These are phyloP conservation scores for Angophora floribunda DNA, from an alignment of 345 rosid genomes.

Conservation along the genomic window DNA sequence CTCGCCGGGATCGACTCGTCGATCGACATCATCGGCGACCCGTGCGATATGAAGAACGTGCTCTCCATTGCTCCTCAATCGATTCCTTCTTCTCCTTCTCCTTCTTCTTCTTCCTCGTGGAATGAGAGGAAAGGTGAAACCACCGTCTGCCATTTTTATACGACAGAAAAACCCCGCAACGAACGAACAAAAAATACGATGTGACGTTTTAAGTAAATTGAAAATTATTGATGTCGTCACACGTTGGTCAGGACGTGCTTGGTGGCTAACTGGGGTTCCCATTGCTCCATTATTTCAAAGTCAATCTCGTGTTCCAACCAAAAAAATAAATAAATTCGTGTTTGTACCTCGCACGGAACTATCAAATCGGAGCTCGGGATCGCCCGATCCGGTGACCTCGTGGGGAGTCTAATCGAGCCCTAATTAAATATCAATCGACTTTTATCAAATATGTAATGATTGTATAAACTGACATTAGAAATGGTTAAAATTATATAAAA, in stretches of 20 bases:
- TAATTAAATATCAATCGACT: not conserved
- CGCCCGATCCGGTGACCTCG: not conserved
- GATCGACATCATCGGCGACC: slow-evolving; percentile 68
- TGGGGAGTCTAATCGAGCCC: not conserved
- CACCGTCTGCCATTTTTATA: not conserved
- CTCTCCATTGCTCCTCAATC: slow-evolving; percentile 4
- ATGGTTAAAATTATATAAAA: not conserved
- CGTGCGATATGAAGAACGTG: slow-evolving; percentile 70
- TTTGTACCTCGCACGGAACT: not conserved
- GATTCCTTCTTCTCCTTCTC: not conserved
- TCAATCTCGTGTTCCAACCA: not conserved
- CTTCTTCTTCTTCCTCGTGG: not conserved
- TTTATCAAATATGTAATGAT: not conserved
- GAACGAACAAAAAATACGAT: not conserved
- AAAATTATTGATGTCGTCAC: rapidly evolving
- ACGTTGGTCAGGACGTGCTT: not conserved
- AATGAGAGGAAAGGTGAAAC: not conserved
- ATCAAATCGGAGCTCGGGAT: not conserved
- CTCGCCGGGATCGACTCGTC: slow-evolving; percentile 63
- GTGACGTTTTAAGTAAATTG: rapidly evolving
- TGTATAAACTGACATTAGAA: no score
- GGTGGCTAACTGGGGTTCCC: not conserved
- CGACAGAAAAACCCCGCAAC: not conserved
- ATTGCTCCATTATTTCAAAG: not conserved
- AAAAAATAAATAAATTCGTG: no score